Evolutionary conservation across 192 early-diverging fungal species (phyloP).

Genomic region (Mortierella hygrophila): DNA sequence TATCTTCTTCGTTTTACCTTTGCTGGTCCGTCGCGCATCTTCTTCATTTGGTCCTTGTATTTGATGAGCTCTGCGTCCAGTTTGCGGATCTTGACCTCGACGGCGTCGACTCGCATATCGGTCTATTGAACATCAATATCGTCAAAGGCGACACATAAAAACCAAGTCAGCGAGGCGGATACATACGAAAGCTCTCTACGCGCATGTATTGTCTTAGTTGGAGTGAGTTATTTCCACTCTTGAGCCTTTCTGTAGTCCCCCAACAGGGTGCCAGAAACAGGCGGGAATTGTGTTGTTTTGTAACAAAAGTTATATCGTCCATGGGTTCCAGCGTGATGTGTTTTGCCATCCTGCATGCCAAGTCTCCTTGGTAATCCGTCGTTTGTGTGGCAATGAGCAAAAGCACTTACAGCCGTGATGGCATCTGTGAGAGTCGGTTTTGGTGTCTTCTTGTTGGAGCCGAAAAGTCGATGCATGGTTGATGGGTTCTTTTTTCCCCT

Average conservation of each 20-base stretch:
- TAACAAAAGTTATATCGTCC: not conserved
- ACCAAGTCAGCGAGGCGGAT: too few relatives aligned
- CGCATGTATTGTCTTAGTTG: not conserved
- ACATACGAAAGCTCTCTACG: not conserved
- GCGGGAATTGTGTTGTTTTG: not conserved
- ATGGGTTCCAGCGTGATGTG: not conserved
- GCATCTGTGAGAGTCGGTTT: constrained; percentile 93
- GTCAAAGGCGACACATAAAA: not conserved
- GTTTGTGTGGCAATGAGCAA: not conserved
- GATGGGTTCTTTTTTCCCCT: not conserved
- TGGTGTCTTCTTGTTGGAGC: constrained; percentile 85
- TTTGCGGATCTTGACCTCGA: constrained; percentile 95
- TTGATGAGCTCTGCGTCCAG: constrained; percentile 93
- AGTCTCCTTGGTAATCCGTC: not conserved
- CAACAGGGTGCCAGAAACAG: not conserved
- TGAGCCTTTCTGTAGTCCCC: not conserved
- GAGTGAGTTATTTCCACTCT: not conserved
- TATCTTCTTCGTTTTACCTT: constrained; percentile 63
- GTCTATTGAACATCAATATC: constrained; percentile 67
- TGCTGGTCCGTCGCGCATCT: constrained; percentile 89
- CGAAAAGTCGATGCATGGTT: constrained; percentile 94
- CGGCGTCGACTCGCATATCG: constrained; percentile 85
- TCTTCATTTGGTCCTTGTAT: constrained; percentile 95
- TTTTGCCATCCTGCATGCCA: not conserved
- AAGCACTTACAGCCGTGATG: constrained; percentile 71